Conservation (phyloP, 1,139 yeast genomes). For the Magnusiomyces suaveolens region DNA sequence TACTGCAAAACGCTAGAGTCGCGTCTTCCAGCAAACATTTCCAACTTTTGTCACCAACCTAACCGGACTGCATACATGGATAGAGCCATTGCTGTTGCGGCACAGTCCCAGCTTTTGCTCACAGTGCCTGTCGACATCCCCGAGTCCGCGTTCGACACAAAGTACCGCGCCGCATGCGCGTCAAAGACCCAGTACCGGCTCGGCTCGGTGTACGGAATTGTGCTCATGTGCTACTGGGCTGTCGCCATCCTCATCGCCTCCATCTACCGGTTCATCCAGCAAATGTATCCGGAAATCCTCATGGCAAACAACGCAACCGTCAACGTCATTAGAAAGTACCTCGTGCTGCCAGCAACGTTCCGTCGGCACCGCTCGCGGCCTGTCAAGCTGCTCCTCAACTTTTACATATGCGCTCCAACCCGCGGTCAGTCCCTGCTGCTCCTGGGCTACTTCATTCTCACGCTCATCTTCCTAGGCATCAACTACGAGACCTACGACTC, state of each 20-base stretch:
- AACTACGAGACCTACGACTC: conserved; percentile 19
- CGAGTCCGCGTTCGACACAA: background rate
- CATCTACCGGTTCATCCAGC: conserved; percentile 15
- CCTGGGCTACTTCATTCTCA: conserved; percentile 23
- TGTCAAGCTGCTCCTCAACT: conserved; percentile 17
- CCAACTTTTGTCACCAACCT: background rate
- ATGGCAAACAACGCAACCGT: conserved; percentile 16
- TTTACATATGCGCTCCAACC: conserved; percentile 26
- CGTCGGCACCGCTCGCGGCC: conserved; percentile 27
- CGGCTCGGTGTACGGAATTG: conserved; percentile 21
- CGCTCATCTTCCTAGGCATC: conserved; percentile 21
- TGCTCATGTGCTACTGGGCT: conserved; percentile 24
- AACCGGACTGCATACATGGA: background rate
- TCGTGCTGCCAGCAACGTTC: conserved; percentile 30
- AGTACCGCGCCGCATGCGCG: conserved; percentile 9
- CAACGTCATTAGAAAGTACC: conserved; percentile 21
- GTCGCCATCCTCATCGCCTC: conserved; percentile 17
- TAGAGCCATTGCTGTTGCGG: conserved; percentile 3
- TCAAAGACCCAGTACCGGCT: conserved; percentile 27
- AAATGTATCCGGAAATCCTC: conserved; percentile 16
- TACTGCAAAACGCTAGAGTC: background rate
- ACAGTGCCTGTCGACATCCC: background rate
- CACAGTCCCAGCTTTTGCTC: background rate
- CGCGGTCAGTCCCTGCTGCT: conserved; percentile 29
- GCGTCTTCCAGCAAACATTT: background rate